Conservation (phyloP, 352 stramenopile genomes). For the Pythium sp. region DNA sequence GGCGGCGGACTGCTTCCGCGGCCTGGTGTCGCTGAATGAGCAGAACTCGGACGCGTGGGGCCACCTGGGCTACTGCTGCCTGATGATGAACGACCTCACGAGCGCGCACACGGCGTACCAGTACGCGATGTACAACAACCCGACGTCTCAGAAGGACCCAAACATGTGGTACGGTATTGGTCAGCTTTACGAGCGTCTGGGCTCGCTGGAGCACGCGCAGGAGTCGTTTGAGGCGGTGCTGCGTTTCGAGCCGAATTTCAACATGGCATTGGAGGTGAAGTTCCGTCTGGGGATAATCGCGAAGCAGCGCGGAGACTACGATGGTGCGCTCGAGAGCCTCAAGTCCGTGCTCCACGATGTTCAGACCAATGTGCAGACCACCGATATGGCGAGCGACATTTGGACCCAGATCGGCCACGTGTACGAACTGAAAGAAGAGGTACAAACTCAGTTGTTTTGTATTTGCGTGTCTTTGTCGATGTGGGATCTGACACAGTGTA, state of each 20-base stretch:
- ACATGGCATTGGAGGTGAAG: constrained; percentile 86
- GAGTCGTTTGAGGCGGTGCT: constrained; percentile 85
- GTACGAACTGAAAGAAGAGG: neutral
- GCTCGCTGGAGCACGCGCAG: constrained; percentile 80
- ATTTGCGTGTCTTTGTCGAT: too few relatives aligned
- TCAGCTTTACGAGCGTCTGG: constrained; percentile 82
- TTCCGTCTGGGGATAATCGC: constrained; percentile 61
- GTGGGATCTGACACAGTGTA: too few relatives aligned
- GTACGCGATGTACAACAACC: constrained; percentile 90
- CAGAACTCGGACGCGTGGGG: constrained; percentile 86
- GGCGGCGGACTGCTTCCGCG: constrained; percentile 84
- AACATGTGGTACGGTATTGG: constrained; percentile 89
- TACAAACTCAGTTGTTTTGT: neutral
- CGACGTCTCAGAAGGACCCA: constrained; percentile 82
- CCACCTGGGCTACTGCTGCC: constrained; percentile 83
- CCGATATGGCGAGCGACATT: neutral
- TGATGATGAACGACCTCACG: constrained; percentile 83
- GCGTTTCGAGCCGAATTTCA: constrained; percentile 84
- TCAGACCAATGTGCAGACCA: neutral
- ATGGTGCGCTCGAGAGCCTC: neutral
- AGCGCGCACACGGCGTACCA: constrained; percentile 23
- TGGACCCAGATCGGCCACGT: neutral
- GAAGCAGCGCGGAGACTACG: neutral
- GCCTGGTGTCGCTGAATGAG: constrained; percentile 77
- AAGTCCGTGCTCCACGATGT: neutral